phyloP scores from a whole-genome alignment of 495 filamentous ascomycete genomes.

The Physcia stellaris region DNA sequence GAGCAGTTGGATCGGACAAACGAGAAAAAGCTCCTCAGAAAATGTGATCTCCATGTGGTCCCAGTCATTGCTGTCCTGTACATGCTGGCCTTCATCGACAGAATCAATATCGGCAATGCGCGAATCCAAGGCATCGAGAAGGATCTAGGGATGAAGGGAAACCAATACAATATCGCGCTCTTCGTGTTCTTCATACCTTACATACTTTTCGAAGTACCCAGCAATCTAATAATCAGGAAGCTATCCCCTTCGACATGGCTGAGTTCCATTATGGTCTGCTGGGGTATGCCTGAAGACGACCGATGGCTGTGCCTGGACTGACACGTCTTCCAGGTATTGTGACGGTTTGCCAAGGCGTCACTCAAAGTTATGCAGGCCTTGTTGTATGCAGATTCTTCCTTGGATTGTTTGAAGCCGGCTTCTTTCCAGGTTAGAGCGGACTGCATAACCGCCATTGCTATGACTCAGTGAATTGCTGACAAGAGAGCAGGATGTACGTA shows the following conservation, averaged over 20 bases:
- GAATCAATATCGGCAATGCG: constrained; percentile 52
- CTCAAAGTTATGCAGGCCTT: constrained; percentile 38
- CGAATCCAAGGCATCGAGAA: constrained; percentile 43
- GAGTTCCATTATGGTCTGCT: constrained; percentile 37
- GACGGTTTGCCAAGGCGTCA: constrained; percentile 45
- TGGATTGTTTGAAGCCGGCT: constrained; percentile 44
- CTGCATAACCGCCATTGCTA: background rate
- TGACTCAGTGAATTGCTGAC: background rate
- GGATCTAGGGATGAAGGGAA: constrained; percentile 42
- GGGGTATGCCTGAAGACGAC: constrained; percentile 38
- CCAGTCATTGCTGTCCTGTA: constrained; percentile 26
- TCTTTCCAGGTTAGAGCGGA: constrained; percentile 35
- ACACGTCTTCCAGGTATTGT: constrained; percentile 30
- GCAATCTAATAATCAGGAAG: constrained; percentile 52
- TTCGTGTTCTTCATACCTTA: constrained; percentile 57
- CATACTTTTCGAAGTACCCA: constrained; percentile 49
- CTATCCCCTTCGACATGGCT: constrained; percentile 47
- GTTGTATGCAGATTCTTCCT: constrained; percentile 43
- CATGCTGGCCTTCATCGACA: constrained; percentile 28
- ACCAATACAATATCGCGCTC: constrained; percentile 47
- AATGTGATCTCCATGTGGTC: constrained; percentile 29
- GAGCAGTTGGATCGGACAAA: background rate
- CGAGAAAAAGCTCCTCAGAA: constrained; percentile 24
- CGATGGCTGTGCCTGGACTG: too few species aligned
- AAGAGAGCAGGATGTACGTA: constrained; percentile 26